Evolutionary conservation across 73 alveolate genomes (phyloP).

Genomic region (Paraurostyla sp.): DNA sequence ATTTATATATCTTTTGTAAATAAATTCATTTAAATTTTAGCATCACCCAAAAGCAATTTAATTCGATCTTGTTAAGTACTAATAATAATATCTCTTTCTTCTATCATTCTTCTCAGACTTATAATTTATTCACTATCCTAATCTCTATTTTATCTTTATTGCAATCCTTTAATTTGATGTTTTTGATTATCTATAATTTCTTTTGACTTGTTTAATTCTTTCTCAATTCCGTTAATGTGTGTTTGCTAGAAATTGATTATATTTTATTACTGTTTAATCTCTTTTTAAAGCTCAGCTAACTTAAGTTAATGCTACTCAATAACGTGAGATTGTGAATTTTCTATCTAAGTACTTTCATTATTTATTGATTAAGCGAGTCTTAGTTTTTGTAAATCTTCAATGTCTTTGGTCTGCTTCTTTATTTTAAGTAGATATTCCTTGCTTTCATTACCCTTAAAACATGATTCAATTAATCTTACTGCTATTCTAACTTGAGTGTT

Average conservation of each 20-base stretch:
- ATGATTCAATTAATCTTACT: not conserved
- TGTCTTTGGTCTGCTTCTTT: conserved; percentile 4
- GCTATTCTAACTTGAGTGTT: not conserved
- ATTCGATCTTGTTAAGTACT: conserved; percentile 1
- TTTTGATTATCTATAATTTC: not conserved
- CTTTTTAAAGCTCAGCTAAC: not conserved
- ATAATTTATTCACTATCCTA: not conserved
- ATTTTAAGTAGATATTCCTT: not conserved
- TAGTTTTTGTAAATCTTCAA: conserved; percentile 1
- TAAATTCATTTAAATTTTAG: conserved; percentile 14
- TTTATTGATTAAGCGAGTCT: not conserved
- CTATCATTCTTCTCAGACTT: not conserved
- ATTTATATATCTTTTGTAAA: conserved; percentile 6
- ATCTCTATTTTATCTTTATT: not conserved
- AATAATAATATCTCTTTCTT: conserved; percentile 8
- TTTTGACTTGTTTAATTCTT: not conserved
- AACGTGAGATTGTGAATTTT: not conserved
- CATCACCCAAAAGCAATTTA: conserved; percentile 10
- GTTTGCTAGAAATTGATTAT: not conserved
- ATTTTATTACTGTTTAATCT: not conserved
- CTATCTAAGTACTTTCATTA: not conserved
- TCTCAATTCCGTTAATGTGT: not conserved
- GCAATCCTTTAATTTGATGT: not conserved
- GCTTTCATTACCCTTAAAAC: not conserved
- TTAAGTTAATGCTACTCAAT: not conserved